Percentiles rank a stretch among this genome's conserved stretches.
Evolutionary conservation across 2,329 filamentous ascomycete species (phyloP).

Genomic region (Scedosporium apiospermum): DNA sequence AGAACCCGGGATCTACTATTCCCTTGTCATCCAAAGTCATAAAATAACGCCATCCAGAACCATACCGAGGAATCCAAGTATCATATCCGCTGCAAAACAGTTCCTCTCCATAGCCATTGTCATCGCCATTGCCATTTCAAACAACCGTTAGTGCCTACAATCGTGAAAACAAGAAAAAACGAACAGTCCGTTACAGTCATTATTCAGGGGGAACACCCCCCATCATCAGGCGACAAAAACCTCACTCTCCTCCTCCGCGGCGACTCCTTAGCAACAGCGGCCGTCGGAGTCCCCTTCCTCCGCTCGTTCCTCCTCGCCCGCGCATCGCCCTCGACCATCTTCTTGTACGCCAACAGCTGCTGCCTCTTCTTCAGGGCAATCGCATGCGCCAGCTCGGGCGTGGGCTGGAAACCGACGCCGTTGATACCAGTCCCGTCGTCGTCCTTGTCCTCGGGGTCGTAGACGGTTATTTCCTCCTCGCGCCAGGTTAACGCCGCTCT

Average conservation of each 20-base stretch:
- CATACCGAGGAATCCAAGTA: not conserved
- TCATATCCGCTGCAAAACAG: not conserved
- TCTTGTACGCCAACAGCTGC: conserved; percentile 54
- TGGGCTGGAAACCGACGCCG: conserved; percentile 58
- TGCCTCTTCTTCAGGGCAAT: conserved; percentile 46
- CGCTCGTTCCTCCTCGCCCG: conserved; percentile 44
- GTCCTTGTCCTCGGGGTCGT: conserved; percentile 54
- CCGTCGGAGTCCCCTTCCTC: conserved; percentile 26
- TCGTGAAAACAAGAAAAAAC: not conserved
- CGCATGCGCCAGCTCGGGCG: conserved; percentile 48
- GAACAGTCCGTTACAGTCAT: not conserved
- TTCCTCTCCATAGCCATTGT: not conserved
- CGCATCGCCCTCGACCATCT: conserved; percentile 51
- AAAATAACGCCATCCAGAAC: not conserved
- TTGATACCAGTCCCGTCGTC: conserved; percentile 60
- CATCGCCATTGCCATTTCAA: not conserved
- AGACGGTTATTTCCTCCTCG: conserved; percentile 58
- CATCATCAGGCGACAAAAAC: conserved; percentile 28
- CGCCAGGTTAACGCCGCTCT: conserved; percentile 56
- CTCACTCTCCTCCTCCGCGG: conserved; percentile 24
- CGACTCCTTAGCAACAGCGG: conserved; percentile 8
- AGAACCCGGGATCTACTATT: not conserved
- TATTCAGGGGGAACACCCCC: not conserved
- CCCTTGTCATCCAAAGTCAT: not conserved
- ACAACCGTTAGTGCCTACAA: not conserved